A percentile compares a stretch with the other conserved stretches of the same genome.
These are phyloP conservation scores for Pyrus communis DNA, from an alignment of 306 rosid genomes.

Conservation along the genomic window DNA sequence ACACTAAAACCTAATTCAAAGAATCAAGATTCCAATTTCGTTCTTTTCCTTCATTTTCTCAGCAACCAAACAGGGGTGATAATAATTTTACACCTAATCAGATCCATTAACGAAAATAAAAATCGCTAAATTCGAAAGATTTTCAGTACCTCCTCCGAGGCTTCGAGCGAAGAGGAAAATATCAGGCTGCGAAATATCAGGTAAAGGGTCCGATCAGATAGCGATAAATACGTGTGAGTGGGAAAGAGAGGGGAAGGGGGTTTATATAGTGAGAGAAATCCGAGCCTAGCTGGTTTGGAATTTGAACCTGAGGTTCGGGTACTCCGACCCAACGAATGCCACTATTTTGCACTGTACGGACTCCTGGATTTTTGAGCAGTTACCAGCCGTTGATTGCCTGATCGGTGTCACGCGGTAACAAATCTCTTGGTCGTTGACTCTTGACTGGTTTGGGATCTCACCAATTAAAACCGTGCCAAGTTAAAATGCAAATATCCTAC, in stretches of 20 bases:
- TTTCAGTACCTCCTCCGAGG: background rate
- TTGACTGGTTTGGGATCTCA: background rate
- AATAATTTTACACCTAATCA: background rate
- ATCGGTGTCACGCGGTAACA: background rate
- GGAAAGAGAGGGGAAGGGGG: background rate
- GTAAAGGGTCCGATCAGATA: background rate
- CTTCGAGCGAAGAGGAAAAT: background rate
- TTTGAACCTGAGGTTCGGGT: slow-evolving; percentile 24
- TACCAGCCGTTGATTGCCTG: background rate
- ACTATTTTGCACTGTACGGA: background rate
- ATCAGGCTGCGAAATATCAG: background rate
- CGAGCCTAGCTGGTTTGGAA: slow-evolving; percentile 22
- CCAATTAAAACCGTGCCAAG: background rate
- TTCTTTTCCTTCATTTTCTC: background rate
- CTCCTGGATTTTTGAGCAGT: background rate
- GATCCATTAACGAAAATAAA: background rate
- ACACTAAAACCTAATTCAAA: background rate
- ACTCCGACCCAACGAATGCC: background rate
- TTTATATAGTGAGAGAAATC: slow-evolving; percentile 21
- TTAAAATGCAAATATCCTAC: background rate
- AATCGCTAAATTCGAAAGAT: background rate
- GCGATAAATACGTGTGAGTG: slow-evolving; percentile 1
- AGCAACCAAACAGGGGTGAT: background rate
- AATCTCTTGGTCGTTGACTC: slow-evolving; percentile 1
- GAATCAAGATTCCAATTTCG: background rate